Evolutionary conservation across 768 basidiomycete genomes (phyloP).

Genomic region (Lepiota subincarnata): DNA sequence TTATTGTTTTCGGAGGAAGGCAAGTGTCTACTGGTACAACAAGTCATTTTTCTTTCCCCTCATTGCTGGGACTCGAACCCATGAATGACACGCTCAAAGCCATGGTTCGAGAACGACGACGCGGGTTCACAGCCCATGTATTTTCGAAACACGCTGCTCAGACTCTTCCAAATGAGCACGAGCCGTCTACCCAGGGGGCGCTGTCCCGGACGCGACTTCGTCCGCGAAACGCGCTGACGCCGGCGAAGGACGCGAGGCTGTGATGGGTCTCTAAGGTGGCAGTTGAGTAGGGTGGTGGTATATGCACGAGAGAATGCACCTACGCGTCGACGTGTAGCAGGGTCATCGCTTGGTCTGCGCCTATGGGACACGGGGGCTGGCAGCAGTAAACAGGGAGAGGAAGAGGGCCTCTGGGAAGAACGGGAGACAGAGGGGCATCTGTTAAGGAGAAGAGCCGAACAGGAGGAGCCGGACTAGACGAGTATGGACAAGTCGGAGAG

Average conservation of each 20-base stretch:
- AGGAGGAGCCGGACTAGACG: background rate
- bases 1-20: slow-evolving; percentile 5
- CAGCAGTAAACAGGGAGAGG: background rate
- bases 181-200: background rate
- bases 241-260: background rate
- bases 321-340: background rate
- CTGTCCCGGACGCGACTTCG: background rate
- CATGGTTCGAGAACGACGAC: background rate
- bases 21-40: background rate
- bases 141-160: background rate
- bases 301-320: background rate
- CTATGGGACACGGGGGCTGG: background rate
- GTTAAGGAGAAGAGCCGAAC: background rate
- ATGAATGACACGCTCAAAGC: slow-evolving; percentile 1
- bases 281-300: too few relatives aligned
- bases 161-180: background rate
- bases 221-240: background rate
- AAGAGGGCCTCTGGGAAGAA: background rate
- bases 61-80: background rate
- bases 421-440: background rate
- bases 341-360: background rate
- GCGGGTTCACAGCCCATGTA: background rate
- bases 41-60: background rate
- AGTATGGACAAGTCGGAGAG: slow-evolving; percentile 8
- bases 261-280: background rate